Evolutionary conservation across 352 stramenopile species (phyloP).

Genomic region (Pythium myriotylum): DNA sequence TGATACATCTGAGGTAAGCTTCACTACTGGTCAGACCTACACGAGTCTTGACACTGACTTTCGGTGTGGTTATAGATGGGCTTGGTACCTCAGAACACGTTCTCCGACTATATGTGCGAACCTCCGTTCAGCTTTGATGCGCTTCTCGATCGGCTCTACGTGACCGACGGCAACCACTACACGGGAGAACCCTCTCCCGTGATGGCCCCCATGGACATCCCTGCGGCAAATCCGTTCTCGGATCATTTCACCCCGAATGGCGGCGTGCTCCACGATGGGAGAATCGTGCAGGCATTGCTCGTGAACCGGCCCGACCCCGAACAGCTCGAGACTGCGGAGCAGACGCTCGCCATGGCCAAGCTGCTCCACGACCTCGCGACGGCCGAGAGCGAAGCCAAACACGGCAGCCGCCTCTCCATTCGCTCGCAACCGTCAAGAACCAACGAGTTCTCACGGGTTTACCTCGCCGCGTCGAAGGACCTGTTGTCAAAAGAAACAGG

Average conservation of each 20-base stretch:
- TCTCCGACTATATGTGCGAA: slow-evolving; percentile 60
- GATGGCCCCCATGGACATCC: slow-evolving; percentile 14
- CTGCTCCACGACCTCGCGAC: slow-evolving; percentile 73
- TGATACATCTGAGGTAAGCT: not conserved
- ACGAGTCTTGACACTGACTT: not conserved
- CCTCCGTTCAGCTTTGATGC: slow-evolving; percentile 48
- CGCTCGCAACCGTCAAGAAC: slow-evolving; percentile 44
- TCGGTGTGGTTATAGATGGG: not conserved
- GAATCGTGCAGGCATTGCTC: slow-evolving; percentile 40
- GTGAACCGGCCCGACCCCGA: slow-evolving; percentile 41
- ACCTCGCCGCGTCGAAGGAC: slow-evolving; percentile 70
- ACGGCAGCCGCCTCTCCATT: slow-evolving; percentile 65
- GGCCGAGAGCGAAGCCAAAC: slow-evolving; percentile 63
- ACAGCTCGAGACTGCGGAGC: slow-evolving; percentile 59
- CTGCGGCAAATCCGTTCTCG: slow-evolving; percentile 44
- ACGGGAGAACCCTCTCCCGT: slow-evolving; percentile 24
- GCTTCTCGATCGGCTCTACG: slow-evolving; percentile 46
- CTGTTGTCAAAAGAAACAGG: slow-evolving; percentile 65
- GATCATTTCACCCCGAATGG: slow-evolving; percentile 60
- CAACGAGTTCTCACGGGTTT: slow-evolving; percentile 72
- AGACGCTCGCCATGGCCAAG: slow-evolving; percentile 79
- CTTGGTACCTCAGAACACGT: slow-evolving; percentile 39
- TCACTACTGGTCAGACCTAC: not conserved
- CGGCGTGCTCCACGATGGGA: slow-evolving; percentile 44
- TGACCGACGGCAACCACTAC: slow-evolving; percentile 41